Conservation (phyloP, 2,329 filamentous ascomycete genomes). For the Helminthosporium solani region DNA sequence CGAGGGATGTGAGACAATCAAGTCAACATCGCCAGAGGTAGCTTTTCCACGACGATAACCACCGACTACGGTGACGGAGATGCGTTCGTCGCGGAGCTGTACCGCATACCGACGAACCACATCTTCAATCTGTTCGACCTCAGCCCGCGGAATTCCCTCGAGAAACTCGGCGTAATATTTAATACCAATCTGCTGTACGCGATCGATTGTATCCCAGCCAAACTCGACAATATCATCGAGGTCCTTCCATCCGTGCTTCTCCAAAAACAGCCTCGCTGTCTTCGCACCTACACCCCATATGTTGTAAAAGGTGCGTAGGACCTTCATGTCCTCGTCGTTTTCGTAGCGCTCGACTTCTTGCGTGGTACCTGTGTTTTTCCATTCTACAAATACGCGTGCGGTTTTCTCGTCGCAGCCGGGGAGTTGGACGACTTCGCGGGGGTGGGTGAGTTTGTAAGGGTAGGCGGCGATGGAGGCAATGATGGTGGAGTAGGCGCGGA, state of each 20-base stretch:
- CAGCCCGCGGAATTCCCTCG: conserved; percentile 66
- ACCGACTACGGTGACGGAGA: conserved; percentile 69
- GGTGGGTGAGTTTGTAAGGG: conserved; percentile 57
- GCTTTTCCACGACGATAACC: conserved; percentile 79
- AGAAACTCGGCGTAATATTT: conserved; percentile 91
- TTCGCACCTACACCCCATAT: conserved; percentile 91
- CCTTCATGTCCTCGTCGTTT: conserved; percentile 62
- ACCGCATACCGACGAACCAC: conserved; percentile 68
- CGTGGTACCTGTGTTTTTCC: conserved; percentile 62
- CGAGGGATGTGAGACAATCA: conserved; percentile 78
- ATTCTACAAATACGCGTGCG: conserved; percentile 75
- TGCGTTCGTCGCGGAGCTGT: conserved; percentile 54
- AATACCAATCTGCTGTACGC: conserved; percentile 88
- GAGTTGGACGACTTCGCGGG: conserved; percentile 52
- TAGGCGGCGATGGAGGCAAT: conserved; percentile 85
- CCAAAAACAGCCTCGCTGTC: conserved; percentile 80
- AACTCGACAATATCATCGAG: conserved; percentile 83
- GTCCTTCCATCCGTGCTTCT: conserved; percentile 72
- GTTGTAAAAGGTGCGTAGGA: conserved; percentile 71
- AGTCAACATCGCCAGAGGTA: conserved; percentile 77
- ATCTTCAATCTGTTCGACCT: conserved; percentile 69
- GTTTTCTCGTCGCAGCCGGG: conserved; percentile 84
- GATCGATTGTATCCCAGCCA: conserved; percentile 72
- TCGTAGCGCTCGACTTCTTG: conserved; percentile 65
- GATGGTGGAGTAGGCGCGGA: conserved; percentile 81